These are phyloP conservation scores for Hypoxylon fuscum DNA, from an alignment of 495 filamentous ascomycete species.

Conservation along the genomic window DNA sequence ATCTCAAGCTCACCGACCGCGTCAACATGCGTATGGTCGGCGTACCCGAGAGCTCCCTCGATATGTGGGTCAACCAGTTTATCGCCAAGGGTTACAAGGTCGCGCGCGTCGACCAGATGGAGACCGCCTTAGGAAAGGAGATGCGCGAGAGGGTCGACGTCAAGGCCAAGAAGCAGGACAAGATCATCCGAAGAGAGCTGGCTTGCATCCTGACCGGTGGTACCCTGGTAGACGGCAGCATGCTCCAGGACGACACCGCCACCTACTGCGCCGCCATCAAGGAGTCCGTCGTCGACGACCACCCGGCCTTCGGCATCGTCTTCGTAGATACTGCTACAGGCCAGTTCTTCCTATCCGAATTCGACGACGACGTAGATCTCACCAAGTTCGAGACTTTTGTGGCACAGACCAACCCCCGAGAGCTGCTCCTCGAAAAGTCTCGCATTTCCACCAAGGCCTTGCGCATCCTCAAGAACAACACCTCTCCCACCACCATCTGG, in stretches of 20 bases:
- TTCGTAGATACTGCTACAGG: slow-evolving; percentile 98
- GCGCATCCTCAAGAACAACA: slow-evolving; percentile 98
- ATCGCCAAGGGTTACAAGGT: slow-evolving; percentile 96
- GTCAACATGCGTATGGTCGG: slow-evolving; percentile 99
- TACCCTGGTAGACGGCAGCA: slow-evolving; percentile 92
- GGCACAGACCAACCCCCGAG: slow-evolving; percentile 89
- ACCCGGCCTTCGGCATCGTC: slow-evolving; percentile 86
- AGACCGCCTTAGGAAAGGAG: slow-evolving; percentile 94
- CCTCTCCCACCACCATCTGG: slow-evolving; percentile 91
- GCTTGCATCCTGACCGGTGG: slow-evolving; percentile 89
- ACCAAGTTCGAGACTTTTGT: slow-evolving; percentile 99
- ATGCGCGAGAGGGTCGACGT: slow-evolving; percentile 87
- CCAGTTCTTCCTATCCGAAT: slow-evolving; percentile 91
- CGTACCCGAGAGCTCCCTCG: slow-evolving; percentile 87
- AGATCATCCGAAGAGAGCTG: slow-evolving; percentile 91
- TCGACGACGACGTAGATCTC: slow-evolving; percentile 89
- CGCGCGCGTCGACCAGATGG: slow-evolving; percentile 93
- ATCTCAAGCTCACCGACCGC: slow-evolving; percentile 95
- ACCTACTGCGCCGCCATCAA: slow-evolving; percentile 98
- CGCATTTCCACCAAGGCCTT: slow-evolving; percentile 82
- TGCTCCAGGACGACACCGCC: slow-evolving; percentile 98
- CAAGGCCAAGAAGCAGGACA: slow-evolving; percentile 73
- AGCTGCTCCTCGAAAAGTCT: slow-evolving; percentile 90
- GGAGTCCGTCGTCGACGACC: slow-evolving; percentile 77
- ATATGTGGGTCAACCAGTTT: slow-evolving; percentile 94